phyloP scores from a whole-genome alignment of 2,329 filamentous ascomycete species.

The Tolypocladium capitatum region DNA sequence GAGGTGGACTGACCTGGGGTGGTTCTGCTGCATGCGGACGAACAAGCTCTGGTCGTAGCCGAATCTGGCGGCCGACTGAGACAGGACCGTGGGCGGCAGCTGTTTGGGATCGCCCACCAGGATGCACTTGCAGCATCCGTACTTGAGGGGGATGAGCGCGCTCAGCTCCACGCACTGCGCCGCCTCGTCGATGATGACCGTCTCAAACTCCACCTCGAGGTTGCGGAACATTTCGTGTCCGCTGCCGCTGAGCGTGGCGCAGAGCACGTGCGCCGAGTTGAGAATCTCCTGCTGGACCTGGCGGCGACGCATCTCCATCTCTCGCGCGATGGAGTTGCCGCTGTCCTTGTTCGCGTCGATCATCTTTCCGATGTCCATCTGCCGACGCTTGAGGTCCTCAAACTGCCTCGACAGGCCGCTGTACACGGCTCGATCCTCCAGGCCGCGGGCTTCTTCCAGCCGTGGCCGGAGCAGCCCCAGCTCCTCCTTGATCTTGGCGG shows the following conservation, averaged over 20 bases:
- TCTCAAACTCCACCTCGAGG: slow-evolving; percentile 92
- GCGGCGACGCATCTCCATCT: slow-evolving; percentile 73
- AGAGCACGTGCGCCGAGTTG: slow-evolving; percentile 82
- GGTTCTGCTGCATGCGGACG: slow-evolving; percentile 92
- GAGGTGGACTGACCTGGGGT: slow-evolving; percentile 76
- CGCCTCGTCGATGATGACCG: slow-evolving; percentile 94
- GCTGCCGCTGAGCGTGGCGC: slow-evolving; percentile 86
- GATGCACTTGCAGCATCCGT: slow-evolving; percentile 92
- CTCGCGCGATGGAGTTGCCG: slow-evolving; percentile 67
- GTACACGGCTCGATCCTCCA: slow-evolving; percentile 31
- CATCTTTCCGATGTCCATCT: slow-evolving; percentile 57
- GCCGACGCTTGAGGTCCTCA: slow-evolving; percentile 63
- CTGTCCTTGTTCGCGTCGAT: slow-evolving; percentile 83
- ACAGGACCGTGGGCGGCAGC: slow-evolving; percentile 87
- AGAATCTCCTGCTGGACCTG: slow-evolving; percentile 84
- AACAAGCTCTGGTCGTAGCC: slow-evolving; percentile 98
- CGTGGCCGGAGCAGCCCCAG: slow-evolving; percentile 58
- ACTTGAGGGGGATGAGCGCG: slow-evolving; percentile 91
- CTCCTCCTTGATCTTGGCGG: slow-evolving; percentile 60
- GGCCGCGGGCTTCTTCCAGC: slow-evolving; percentile 52
- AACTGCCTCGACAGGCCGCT: slow-evolving; percentile 61
- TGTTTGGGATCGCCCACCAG: slow-evolving; percentile 97
- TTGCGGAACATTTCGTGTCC: slow-evolving; percentile 97
- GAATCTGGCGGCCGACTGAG: slow-evolving; percentile 79
- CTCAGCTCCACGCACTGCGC: slow-evolving; percentile 97